A percentile compares a stretch with the other conserved stretches of the same genome.
These are phyloP conservation scores for Malus hybrid DNA, from an alignment of 331 rosid species.

Conservation along the genomic window DNA sequence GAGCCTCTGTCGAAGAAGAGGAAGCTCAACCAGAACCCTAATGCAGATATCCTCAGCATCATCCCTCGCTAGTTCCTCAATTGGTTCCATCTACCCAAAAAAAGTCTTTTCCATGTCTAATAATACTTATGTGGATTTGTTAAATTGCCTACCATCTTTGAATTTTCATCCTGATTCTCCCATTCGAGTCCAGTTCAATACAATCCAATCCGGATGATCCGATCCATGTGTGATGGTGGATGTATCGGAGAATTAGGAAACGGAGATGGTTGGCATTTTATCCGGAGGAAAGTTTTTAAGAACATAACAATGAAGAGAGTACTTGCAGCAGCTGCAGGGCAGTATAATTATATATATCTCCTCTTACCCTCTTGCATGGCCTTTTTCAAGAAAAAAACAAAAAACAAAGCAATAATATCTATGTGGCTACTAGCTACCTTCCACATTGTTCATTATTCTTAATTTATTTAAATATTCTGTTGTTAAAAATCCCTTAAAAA, in stretches of 20 bases:
- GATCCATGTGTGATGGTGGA: neutral
- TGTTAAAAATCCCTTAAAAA: neutral
- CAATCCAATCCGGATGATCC: neutral
- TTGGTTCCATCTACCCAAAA: slow-evolving; percentile 1
- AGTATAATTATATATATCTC: neutral
- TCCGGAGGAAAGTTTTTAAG: slow-evolving; percentile 21
- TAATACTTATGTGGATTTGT: slow-evolving; percentile 24
- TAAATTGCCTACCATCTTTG: slow-evolving; percentile 76
- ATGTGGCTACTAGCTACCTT: neutral
- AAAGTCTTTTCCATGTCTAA: slow-evolving; percentile 13
- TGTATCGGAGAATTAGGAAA: slow-evolving; percentile 23
- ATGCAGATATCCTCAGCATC: slow-evolving; percentile 25
- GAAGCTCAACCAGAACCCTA: slow-evolving; percentile 22
- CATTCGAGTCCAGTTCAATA: neutral
- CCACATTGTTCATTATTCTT: neutral
- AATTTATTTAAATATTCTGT: neutral
- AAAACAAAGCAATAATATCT: neutral
- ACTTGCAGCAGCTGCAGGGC: neutral
- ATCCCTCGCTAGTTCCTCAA: slow-evolving; percentile 33
- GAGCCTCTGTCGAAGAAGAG: slow-evolving; percentile 64
- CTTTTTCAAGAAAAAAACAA: neutral
- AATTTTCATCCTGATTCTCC: slow-evolving; percentile 6
- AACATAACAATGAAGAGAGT: slow-evolving; percentile 5
- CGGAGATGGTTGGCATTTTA: slow-evolving; percentile 86
- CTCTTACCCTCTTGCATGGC: neutral